Conservation (phyloP, 1,139 yeast genomes). For the Arxiozyma telluris region DNA sequence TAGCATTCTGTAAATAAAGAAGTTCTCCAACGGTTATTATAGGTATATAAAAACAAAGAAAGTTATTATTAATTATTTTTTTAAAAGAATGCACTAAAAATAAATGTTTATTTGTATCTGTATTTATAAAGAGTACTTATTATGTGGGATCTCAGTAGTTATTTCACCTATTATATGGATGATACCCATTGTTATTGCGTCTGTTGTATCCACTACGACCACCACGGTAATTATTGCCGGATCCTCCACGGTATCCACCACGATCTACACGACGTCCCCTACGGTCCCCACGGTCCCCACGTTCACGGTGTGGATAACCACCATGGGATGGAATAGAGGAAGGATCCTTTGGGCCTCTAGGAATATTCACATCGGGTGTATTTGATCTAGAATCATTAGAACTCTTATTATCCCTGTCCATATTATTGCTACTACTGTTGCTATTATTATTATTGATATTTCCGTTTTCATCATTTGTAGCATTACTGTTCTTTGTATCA, state of each 20-base stretch:
- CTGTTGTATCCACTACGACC: constrained; percentile 21
- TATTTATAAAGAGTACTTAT: constrained; percentile 1
- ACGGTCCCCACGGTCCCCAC: constrained; percentile 13
- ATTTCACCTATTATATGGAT: constrained; percentile 23
- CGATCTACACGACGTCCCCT: constrained; percentile 26
- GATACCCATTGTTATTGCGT: constrained; percentile 18
- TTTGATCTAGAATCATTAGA: constrained; percentile 11
- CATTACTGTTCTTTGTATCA: constrained; percentile 12
- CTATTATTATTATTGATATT: background rate
- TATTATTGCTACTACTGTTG: constrained; percentile 2
- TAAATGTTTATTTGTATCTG: background rate
- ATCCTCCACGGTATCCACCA: constrained; percentile 21
- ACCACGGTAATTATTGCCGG: constrained; percentile 8
- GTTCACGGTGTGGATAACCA: constrained; percentile 14
- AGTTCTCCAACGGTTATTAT: too few species aligned
- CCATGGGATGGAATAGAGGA: constrained; percentile 13
- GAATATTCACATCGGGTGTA: constrained; percentile 21
- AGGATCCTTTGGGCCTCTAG: constrained; percentile 33
- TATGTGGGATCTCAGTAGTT: background rate
- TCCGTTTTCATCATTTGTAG: constrained; percentile 11
- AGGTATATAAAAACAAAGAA: too few species aligned
- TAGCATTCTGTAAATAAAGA: too few species aligned
- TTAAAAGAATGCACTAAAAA: background rate
- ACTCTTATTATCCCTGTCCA: constrained; percentile 9
- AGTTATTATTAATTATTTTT: background rate